Evolutionary conservation across 1,284 basidiomycete species (phyloP).

Genomic region (Kalmanozyma brasiliensis): DNA sequence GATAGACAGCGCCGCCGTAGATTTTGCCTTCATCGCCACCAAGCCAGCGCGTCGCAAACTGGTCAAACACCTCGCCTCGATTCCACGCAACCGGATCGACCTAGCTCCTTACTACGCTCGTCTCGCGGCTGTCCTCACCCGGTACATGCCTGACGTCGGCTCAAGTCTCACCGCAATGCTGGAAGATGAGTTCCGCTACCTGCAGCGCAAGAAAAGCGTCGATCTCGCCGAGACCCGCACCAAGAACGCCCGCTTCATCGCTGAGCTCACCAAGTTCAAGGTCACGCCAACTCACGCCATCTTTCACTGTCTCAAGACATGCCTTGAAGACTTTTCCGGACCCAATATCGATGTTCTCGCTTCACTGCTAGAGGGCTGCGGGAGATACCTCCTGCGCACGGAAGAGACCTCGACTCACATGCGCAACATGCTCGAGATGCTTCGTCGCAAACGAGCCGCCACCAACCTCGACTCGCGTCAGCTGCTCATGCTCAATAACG

Average conservation of each 20-base stretch:
- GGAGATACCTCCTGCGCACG: constrained; percentile 86
- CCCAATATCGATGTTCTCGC: constrained; percentile 94
- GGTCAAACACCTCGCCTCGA: constrained; percentile 77
- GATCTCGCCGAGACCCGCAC: constrained; percentile 85
- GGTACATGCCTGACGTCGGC: constrained; percentile 93
- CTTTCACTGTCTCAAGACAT: constrained; percentile 94
- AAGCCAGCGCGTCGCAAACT: constrained; percentile 92
- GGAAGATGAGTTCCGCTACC: constrained; percentile 93
- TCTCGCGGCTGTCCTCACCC: constrained; percentile 85
- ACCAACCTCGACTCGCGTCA: constrained; percentile 92
- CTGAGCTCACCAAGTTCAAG: constrained; percentile 92
- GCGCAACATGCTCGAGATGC: constrained; percentile 80
- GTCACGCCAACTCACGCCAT: constrained; percentile 93
- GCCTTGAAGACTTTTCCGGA: constrained; percentile 91
- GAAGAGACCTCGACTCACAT: constrained; percentile 86
- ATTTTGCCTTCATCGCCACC: constrained; percentile 95
- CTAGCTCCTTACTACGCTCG: constrained; percentile 92
- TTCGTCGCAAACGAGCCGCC: constrained; percentile 91
- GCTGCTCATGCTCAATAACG: constrained; percentile 90
- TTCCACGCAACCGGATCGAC: constrained; percentile 89
- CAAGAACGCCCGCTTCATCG: constrained; percentile 90
- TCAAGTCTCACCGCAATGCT: constrained; percentile 81
- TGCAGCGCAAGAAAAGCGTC: constrained; percentile 92
- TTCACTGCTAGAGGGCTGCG: constrained; percentile 90
- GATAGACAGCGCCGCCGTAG: constrained; percentile 92